phyloP scores from a whole-genome alignment of 1,284 basidiomycete genomes.

The Melampsora americana region DNA sequence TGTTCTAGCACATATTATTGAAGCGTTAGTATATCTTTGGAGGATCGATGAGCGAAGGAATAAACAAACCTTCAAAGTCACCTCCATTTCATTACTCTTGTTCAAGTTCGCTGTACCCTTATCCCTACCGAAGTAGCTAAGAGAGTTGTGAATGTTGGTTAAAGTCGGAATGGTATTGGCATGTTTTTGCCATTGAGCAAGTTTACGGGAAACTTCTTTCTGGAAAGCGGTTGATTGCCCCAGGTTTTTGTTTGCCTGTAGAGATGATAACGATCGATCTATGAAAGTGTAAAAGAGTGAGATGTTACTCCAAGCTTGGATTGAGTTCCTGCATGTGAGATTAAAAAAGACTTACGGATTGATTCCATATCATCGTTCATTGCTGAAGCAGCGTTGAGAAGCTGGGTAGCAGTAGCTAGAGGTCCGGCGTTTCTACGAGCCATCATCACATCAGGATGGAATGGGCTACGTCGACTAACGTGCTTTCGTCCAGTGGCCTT shows the following conservation, averaged over 20 bases:
- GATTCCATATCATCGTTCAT: background rate
- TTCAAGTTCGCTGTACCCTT: slow-evolving; percentile 7
- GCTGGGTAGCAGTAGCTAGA: background rate
- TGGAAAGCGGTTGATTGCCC: background rate
- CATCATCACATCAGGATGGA: slow-evolving; percentile 5
- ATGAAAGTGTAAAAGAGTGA: too few species aligned
- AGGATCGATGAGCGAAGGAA: background rate
- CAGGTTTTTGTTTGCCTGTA: background rate
- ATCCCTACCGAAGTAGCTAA: background rate
- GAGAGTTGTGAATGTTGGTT: slow-evolving; percentile 1
- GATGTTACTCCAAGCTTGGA: too few species aligned
- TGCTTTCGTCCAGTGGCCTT: background rate
- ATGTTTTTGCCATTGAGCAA: slow-evolving; percentile 10
- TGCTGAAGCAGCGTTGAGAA: background rate
- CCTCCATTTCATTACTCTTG: slow-evolving; percentile 3
- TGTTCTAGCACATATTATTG: background rate
- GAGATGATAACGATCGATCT: background rate
- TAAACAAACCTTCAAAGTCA: slow-evolving; percentile 8
- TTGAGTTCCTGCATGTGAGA: too few species aligned
- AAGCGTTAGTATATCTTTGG: background rate
- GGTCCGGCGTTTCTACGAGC: background rate
- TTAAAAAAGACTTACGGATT: background rate
- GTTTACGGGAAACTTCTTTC: background rate
- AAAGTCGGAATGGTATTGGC: background rate
- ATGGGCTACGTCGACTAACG: slow-evolving; percentile 5